phyloP scores from a whole-genome alignment of 805 yeast species.

The Cyberlindnera saturnus region DNA sequence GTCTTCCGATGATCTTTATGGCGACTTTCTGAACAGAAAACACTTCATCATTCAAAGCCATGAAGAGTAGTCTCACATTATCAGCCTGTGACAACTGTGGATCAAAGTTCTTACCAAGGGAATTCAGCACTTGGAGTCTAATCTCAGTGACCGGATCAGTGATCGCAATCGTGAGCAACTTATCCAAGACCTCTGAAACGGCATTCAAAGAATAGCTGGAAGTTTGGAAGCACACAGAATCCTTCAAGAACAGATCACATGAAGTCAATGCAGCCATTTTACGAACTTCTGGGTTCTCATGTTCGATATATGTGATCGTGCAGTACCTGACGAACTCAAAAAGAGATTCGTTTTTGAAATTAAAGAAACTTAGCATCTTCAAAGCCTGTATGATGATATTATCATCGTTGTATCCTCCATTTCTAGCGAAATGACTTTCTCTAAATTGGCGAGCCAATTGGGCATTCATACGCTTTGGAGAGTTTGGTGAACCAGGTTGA shows the following conservation, averaged over 20 bases:
- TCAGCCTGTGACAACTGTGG: conserved; percentile 93
- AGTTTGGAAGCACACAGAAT: conserved; percentile 78
- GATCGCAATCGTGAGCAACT: conserved; percentile 73
- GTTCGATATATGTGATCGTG: conserved; percentile 78
- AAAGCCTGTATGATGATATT: conserved; percentile 69
- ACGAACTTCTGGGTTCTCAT: conserved; percentile 71
- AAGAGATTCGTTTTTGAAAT: conserved; percentile 68
- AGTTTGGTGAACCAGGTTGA: conserved; percentile 80
- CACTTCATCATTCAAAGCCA: conserved; percentile 86
- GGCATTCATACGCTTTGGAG: conserved; percentile 44
- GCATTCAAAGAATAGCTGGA: conserved; percentile 77
- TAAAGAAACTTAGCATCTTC: conserved; percentile 67
- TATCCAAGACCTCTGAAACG: conserved; percentile 79
- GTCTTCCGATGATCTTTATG: conserved; percentile 72
- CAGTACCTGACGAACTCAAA: conserved; percentile 86
- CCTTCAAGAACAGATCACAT: conserved; percentile 66
- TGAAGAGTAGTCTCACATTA: conserved; percentile 75
- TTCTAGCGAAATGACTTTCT: conserved; percentile 63
- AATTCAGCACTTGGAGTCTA: conserved; percentile 67
- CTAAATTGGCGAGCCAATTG: conserved; percentile 74
- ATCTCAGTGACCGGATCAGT: conserved; percentile 88
- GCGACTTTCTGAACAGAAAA: conserved; percentile 79
- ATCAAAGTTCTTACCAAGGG: conserved; percentile 73
- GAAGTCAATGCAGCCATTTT: conserved; percentile 82
- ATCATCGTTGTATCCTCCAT: conserved; percentile 47